These are phyloP conservation scores for Royoungia palumana DNA, from an alignment of 768 basidiomycete genomes.

Conservation along the genomic window DNA sequence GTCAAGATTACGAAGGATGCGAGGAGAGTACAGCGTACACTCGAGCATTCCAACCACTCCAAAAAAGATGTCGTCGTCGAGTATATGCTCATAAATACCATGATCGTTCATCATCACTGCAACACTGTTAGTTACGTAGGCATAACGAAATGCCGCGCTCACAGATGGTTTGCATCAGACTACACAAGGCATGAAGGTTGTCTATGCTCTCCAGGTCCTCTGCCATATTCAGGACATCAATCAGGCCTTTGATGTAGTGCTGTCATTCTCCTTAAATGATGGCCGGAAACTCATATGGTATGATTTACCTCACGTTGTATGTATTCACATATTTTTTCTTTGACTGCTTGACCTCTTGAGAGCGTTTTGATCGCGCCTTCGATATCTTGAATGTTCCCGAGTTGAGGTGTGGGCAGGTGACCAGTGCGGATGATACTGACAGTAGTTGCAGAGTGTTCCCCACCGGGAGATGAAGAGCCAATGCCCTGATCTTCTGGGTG, in stretches of 20 bases:
- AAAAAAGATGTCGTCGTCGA: slow-evolving; percentile 89
- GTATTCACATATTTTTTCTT: slow-evolving; percentile 87
- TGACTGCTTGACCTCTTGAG: slow-evolving; percentile 64
- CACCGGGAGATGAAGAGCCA: slow-evolving; percentile 61
- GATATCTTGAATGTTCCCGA: slow-evolving; percentile 76
- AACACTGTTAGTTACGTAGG: not conserved
- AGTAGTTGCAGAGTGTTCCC: slow-evolving; percentile 57
- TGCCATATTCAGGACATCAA: slow-evolving; percentile 80
- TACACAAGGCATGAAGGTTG: slow-evolving; percentile 87
- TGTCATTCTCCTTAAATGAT: slow-evolving; percentile 29
- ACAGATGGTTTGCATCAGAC: slow-evolving; percentile 94
- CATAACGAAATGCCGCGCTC: slow-evolving; percentile 29
- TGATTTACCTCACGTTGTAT: slow-evolving; percentile 76
- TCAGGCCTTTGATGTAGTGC: slow-evolving; percentile 86
- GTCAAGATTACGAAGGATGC: slow-evolving; percentile 10
- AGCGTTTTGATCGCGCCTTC: slow-evolving; percentile 76
- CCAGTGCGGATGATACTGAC: slow-evolving; percentile 66
- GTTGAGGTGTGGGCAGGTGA: slow-evolving; percentile 69
- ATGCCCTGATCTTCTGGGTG: slow-evolving; percentile 44
- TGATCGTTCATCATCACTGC: slow-evolving; percentile 95
- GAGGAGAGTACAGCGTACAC: slow-evolving; percentile 56
- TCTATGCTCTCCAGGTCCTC: slow-evolving; percentile 92
- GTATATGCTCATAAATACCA: slow-evolving; percentile 88
- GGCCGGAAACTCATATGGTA: not conserved
- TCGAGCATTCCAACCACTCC: slow-evolving; percentile 96